Percentiles rank a stretch among this genome's conserved stretches.
These are phyloP conservation scores for Cystobasidium onofrii DNA, from an alignment of 768 basidiomycete genomes.

Conservation along the genomic window DNA sequence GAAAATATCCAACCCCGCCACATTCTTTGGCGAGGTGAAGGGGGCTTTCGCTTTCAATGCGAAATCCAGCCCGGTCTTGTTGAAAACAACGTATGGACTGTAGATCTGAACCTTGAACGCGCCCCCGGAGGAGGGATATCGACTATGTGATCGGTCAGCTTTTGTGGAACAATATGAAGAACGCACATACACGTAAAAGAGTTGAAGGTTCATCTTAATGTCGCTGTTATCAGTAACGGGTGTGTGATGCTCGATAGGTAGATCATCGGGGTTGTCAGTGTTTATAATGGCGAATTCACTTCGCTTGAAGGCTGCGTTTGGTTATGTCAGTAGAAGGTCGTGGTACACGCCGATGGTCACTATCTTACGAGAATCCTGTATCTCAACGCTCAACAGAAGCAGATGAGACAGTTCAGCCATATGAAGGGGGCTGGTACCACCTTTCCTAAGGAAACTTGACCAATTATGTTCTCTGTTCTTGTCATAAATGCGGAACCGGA, in stretches of 20 bases:
- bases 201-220: slow-evolving; percentile 65
- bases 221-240: slow-evolving; percentile 64
- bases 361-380: slow-evolving; percentile 78
- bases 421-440: slow-evolving; percentile 92
- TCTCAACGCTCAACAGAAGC: slow-evolving; percentile 71
- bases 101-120: slow-evolving; percentile 95
- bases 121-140: slow-evolving; percentile 80
- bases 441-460: slow-evolving; percentile 82
- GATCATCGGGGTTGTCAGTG: slow-evolving; percentile 81
- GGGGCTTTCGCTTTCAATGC: slow-evolving; percentile 55
- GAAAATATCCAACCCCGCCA: slow-evolving; percentile 67
- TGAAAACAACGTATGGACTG: slow-evolving; percentile 77
- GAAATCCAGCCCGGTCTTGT: slow-evolving; percentile 85
- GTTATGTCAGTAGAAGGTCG: slow-evolving; percentile 33
- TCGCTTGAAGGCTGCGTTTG: slow-evolving; percentile 64
- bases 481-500: slow-evolving; percentile 94
- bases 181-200: slow-evolving; percentile 77
- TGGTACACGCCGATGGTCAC: no score
- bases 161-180: not conserved
- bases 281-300: slow-evolving; percentile 98
- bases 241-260: slow-evolving; percentile 66
- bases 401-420: slow-evolving; percentile 86
- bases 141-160: slow-evolving; percentile 47
- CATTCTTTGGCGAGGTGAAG: slow-evolving; percentile 60
- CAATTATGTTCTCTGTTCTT: slow-evolving; percentile 90